Evolutionary conservation across 1,139 yeast species (phyloP).

Genomic region (Magnusiomyces fungicola): DNA sequence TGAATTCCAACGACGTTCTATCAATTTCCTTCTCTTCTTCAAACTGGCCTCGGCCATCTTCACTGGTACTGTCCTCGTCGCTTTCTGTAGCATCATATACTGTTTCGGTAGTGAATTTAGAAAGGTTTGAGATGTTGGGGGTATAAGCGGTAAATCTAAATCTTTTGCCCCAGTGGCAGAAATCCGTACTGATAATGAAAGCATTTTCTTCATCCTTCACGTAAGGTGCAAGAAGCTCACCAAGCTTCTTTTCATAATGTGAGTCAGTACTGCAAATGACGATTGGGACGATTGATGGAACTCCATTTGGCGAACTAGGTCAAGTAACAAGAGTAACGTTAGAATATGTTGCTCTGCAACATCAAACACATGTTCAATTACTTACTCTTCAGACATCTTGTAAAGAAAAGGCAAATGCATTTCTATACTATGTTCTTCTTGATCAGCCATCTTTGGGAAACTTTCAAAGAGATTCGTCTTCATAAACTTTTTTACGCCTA

Average conservation of each 20-base stretch:
- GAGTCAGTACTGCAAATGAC: slow-evolving; percentile 61
- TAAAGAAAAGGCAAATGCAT: slow-evolving; percentile 84
- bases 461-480: slow-evolving; percentile 39
- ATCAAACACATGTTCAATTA: no score
- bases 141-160: slow-evolving; percentile 66
- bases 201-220: slow-evolving; percentile 52
- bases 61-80: slow-evolving; percentile 11
- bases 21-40: background rate
- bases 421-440: slow-evolving; percentile 88
- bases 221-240: slow-evolving; percentile 46
- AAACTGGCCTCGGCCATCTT: no score
- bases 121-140: slow-evolving; percentile 13
- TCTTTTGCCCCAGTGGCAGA: slow-evolving; percentile 91
- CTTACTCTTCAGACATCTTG: slow-evolving; percentile 34
- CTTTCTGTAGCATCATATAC: slow-evolving; percentile 22
- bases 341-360: background rate
- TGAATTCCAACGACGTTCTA: slow-evolving; percentile 1
- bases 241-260: slow-evolving; percentile 40
- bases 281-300: slow-evolving; percentile 58
- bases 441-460: slow-evolving; percentile 62
- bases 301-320: slow-evolving; percentile 29
- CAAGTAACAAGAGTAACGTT: background rate
- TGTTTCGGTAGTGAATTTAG: slow-evolving; percentile 14
- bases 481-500: slow-evolving; percentile 28
- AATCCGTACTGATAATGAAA: slow-evolving; percentile 81